Evolutionary conservation across 495 filamentous ascomycete genomes (phyloP).

Genomic region (Annulohypoxylon bovei): DNA sequence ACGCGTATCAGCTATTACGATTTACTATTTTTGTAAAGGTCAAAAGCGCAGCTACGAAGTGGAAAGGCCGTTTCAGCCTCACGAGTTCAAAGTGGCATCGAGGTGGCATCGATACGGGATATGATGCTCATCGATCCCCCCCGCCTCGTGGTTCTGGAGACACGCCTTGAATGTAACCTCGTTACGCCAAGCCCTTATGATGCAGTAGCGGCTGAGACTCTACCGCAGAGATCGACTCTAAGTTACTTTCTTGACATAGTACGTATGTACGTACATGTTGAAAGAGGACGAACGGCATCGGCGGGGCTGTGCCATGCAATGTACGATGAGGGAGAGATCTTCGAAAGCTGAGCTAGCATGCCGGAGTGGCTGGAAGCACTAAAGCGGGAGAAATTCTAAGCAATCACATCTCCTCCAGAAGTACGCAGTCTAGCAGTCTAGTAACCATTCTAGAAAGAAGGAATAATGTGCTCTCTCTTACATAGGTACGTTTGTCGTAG

Average conservation of each 20-base stretch:
- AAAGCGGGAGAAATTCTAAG: not conserved
- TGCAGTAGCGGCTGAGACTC: conserved; percentile 14
- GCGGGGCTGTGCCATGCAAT: conserved; percentile 9
- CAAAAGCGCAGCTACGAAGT: not conserved
- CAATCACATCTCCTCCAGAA: not conserved
- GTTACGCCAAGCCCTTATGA: not conserved
- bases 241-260: not conserved
- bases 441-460: conserved; percentile 5
- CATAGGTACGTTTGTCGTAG: not conserved
- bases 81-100: not conserved
- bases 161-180: not conserved
- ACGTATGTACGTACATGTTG: not conserved
- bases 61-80: not conserved
- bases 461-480: not conserved
- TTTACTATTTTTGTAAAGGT: not conserved
- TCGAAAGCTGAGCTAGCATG: conserved; percentile 24
- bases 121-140: conserved; percentile 8
- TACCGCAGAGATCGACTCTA: conserved; percentile 7
- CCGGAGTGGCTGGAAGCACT: conserved; percentile 16
- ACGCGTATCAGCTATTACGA: not conserved
- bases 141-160: conserved; percentile 1
- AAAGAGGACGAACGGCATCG: not conserved
- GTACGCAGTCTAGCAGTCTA: not conserved
- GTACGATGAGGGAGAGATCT: conserved; percentile 15
- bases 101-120: not conserved